Conservation (phyloP, 495 filamentous ascomycete genomes). For the Aspergillus saccharolyticus region DNA sequence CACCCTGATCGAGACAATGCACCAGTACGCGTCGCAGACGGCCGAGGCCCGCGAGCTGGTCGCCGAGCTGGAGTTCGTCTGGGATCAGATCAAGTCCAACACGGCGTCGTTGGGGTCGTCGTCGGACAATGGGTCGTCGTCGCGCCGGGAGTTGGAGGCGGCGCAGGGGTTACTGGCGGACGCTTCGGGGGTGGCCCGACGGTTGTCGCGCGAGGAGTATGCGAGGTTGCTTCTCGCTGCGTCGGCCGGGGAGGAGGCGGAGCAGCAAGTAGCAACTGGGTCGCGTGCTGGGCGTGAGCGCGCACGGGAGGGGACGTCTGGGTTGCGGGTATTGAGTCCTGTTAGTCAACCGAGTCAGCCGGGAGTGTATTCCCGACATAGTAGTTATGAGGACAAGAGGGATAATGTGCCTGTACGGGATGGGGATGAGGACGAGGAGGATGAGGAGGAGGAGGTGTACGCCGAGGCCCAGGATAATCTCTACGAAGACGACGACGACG, state of each 20-base stretch:
- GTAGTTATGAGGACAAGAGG: conserved; percentile 7
- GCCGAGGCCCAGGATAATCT: conserved; percentile 37
- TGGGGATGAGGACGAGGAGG: conserved; percentile 24
- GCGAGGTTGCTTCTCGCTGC: conserved; percentile 15
- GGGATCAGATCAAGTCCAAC: conserved; percentile 94
- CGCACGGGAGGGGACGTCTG: conserved; percentile 19
- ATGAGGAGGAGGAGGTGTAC: conserved; percentile 47
- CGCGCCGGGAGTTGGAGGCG: neutral
- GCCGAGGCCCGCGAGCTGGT: conserved; percentile 83
- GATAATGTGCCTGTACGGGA: conserved; percentile 30
- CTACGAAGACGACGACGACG: conserved; percentile 33
- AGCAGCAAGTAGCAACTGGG: no score
- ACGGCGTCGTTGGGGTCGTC: conserved; percentile 57
- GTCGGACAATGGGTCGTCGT: no score
- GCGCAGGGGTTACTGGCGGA: neutral
- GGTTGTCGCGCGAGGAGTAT: conserved; percentile 25
- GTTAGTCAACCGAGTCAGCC: conserved; percentile 76
- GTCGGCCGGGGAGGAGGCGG: neutral
- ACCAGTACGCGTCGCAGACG: conserved; percentile 78
- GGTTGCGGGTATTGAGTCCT: conserved; percentile 67
- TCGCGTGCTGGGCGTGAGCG: neutral
- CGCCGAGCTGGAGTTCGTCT: conserved; percentile 94
- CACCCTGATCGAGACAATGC: conserved; percentile 93
- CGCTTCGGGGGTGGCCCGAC: conserved; percentile 35
- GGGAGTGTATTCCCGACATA: conserved; percentile 58